phyloP scores from a whole-genome alignment of 345 rosid species.

The Limnanthes douglasii region DNA sequence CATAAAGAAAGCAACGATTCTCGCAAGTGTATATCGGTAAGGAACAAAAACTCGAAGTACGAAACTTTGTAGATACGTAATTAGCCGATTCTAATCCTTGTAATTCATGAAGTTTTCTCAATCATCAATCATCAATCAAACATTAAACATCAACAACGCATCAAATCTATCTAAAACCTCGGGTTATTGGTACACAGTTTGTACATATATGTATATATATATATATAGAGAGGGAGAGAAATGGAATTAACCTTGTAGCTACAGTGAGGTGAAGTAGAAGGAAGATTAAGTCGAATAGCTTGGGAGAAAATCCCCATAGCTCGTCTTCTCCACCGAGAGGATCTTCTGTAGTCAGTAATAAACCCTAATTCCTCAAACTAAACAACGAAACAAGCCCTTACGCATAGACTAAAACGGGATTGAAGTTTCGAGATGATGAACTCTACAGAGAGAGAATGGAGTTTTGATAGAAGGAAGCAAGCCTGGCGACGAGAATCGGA shows the following conservation, averaged over 20 bases:
- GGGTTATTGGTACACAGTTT: not conserved
- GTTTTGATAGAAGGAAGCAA: too few relatives aligned
- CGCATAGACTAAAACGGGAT: too few relatives aligned
- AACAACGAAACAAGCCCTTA: too few relatives aligned
- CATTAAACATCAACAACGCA: not conserved
- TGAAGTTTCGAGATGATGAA: too few relatives aligned
- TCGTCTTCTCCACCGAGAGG: too few relatives aligned
- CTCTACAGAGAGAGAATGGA: too few relatives aligned
- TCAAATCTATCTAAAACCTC: not conserved
- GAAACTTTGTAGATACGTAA: not conserved
- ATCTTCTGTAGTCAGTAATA: conserved; percentile 1
- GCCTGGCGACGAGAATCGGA: too few relatives aligned
- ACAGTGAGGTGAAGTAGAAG: conserved; percentile 14
- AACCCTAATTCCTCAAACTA: conserved; percentile 1
- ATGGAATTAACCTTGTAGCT: conserved; percentile 17
- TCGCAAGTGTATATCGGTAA: not conserved
- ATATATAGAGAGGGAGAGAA: not conserved
- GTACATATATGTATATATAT: not conserved
- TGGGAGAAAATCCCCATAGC: conserved; percentile 40
- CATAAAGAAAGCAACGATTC: too few relatives aligned
- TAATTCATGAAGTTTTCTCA: not conserved
- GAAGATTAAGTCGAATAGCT: conserved; percentile 22
- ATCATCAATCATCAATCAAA: not conserved
- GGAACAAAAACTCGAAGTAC: not conserved
- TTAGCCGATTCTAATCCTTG: too few relatives aligned